phyloP scores from a whole-genome alignment of 1,139 yeast genomes.

The Pichia sp. region DNA sequence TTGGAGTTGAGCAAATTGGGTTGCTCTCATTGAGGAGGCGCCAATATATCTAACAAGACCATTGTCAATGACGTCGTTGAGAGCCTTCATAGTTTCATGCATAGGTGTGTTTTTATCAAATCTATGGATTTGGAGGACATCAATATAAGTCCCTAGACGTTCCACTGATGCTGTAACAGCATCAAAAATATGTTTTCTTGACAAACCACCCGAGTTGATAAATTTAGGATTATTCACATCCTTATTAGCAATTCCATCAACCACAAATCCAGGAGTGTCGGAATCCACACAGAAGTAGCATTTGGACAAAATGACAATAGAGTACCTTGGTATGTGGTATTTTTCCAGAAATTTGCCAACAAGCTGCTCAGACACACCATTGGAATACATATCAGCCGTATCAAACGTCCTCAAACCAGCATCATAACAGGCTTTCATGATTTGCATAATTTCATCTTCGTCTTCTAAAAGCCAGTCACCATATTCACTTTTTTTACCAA shows the following conservation, averaged over 20 bases:
- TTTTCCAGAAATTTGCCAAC: conserved; percentile 36
- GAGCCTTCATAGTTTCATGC: conserved; percentile 44
- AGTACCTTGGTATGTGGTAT: conserved; percentile 36
- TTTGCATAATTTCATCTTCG: conserved; percentile 30
- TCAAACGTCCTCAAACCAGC: conserved; percentile 46
- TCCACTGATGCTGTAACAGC: conserved; percentile 37
- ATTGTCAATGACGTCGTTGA: conserved; percentile 38
- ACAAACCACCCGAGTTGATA: conserved; percentile 35
- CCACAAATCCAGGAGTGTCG: conserved; percentile 11
- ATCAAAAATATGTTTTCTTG: conserved; percentile 46
- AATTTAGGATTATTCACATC: conserved; percentile 17
- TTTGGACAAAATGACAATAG: conserved; percentile 40
- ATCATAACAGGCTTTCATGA: conserved; percentile 43
- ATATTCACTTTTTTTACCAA: conserved; percentile 36
- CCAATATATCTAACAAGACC: conserved; percentile 48
- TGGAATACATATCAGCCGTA: conserved; percentile 43
- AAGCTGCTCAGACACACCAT: conserved; percentile 34
- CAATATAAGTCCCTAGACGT: conserved; percentile 44
- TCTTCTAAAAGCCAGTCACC: conserved; percentile 39
- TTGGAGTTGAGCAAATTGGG: conserved; percentile 41
- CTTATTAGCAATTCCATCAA: conserved; percentile 7
- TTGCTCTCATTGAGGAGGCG: conserved; percentile 45
- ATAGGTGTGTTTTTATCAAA: conserved; percentile 34
- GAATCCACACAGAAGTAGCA: conserved; percentile 24
- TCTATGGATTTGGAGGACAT: conserved; percentile 43